Conservation (phyloP, 192 early-diverging fungal species). For the Coemansia sp. region DNA sequence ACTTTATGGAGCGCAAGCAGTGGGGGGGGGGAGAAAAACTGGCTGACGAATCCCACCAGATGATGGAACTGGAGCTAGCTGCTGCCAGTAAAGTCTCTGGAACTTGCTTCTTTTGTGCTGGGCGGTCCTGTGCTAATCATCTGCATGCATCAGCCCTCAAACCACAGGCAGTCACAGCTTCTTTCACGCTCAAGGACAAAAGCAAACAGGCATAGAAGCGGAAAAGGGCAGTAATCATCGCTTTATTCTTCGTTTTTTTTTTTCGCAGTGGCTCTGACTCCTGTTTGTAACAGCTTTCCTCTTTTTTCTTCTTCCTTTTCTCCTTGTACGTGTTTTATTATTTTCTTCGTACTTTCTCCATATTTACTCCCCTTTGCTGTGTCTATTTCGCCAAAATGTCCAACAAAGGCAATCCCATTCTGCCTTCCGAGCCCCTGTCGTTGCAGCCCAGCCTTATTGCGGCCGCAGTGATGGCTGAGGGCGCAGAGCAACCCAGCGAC, state of each 20-base stretch:
- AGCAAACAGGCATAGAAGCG: too few relatives aligned
- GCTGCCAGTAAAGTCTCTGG: not conserved
- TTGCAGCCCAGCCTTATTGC: slow-evolving; percentile 40
- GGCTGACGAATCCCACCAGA: not conserved
- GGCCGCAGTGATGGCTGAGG: slow-evolving; percentile 25
- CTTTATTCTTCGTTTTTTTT: not conserved
- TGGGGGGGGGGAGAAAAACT: not conserved
- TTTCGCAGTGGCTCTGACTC: not conserved
- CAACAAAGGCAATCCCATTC: slow-evolving; percentile 46
- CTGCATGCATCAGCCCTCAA: too few relatives aligned
- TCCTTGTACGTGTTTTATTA: slow-evolving; percentile 2
- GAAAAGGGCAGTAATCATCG: too few relatives aligned
- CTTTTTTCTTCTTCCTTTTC: not conserved
- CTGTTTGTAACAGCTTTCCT: too few relatives aligned
- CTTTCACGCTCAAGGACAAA: too few relatives aligned
- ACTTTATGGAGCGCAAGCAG: not conserved
- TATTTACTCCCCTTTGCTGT: too few relatives aligned
- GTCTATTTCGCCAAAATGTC: slow-evolving; percentile 23
- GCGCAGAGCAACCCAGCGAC: not conserved
- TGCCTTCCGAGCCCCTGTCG: slow-evolving; percentile 49
- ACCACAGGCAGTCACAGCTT: too few relatives aligned
- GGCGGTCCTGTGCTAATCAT: too few relatives aligned
- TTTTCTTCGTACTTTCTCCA: not conserved
- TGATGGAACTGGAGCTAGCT: too few relatives aligned
- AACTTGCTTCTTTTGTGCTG: too few relatives aligned